Base-by-base conservation (phyloP, 2,329 filamentous ascomycete genomes). In the Neurospora sp. region DNA sequence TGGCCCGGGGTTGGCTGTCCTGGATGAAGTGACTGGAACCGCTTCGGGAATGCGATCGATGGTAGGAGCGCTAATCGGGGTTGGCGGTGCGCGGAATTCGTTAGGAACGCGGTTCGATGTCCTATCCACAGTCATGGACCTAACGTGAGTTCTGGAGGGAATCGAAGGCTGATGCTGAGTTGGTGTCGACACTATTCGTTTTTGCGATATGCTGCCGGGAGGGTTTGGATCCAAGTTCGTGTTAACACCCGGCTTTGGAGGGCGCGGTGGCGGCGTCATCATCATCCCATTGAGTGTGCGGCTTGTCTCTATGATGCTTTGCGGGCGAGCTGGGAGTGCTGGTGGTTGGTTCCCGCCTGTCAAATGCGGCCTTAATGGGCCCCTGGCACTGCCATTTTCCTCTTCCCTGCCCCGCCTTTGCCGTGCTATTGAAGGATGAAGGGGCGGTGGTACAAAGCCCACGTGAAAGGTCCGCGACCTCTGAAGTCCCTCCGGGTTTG, bases 111-210 rank as follows among this genome's bases (percentile, higher is more conserved):
- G 81, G 5, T 81, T 80, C 40, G 81, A 79, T 3, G 79, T 78
- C 42, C 79, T 79, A 71, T 85, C 83, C 39, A 88, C 84, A 0
- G 84, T 85, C 79, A 84, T 82, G 39, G 84, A 84, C 72, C 84
- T 81, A 69, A 79, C 81, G 73, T 85, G 83, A 42, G 79, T 77
- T 42, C 83, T 79, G 36, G 80, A 75, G 13, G 82, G 81, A 3
- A 81, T 80, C 4, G 82, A 79, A 36, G 82, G 82, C 23, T 79
- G 77, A 68, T 77, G 78, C 68, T 84, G 81, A n/a, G 79, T 75
- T 1, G 84, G 84, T 3, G 81, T 84, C 6, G 84, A 85, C 11
- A 82, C 77, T 11, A 83, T 80, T 68, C 84, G 78, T 74, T 85
- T 83, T 38, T 80, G 79, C n/a, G 77, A 76, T 8, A 67, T 68